These are phyloP conservation scores for Paramecium sexaurelia DNA, from an alignment of 73 alveolate species.

Conservation along the genomic window DNA sequence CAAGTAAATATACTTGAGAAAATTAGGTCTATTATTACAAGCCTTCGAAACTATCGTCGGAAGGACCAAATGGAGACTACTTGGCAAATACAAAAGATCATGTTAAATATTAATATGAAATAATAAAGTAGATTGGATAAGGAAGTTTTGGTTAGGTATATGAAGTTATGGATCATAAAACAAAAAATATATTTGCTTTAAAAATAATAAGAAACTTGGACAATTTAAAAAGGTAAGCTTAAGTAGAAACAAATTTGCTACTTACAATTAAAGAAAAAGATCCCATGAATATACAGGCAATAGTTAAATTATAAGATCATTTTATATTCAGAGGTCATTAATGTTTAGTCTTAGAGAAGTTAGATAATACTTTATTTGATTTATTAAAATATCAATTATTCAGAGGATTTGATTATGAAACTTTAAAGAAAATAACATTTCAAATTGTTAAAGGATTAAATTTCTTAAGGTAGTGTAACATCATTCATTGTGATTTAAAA, in stretches of 20 bases:
- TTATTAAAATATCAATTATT: slow-evolving; percentile 77
- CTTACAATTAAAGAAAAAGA: slow-evolving; percentile 68
- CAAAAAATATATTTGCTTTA: slow-evolving; percentile 84
- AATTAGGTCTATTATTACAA: slow-evolving; percentile 10
- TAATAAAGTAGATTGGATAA: slow-evolving; percentile 83
- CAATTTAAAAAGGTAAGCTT: slow-evolving; percentile 89
- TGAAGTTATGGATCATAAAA: slow-evolving; percentile 91
- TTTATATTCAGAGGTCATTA: slow-evolving; percentile 76
- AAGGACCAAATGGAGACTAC: slow-evolving; percentile 85
- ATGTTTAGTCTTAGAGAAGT: slow-evolving; percentile 83
- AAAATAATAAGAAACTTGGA: slow-evolving; percentile 92
- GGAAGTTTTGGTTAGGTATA: slow-evolving; percentile 97
- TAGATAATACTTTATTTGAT: slow-evolving; percentile 80
- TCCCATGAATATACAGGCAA: slow-evolving; percentile 58
- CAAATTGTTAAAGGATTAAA: slow-evolving; percentile 75
- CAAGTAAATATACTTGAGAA: background rate
- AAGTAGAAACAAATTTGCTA: slow-evolving; percentile 86
- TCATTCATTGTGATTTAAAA: slow-evolving; percentile 87
- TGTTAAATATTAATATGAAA: slow-evolving; percentile 92
- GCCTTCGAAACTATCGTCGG: background rate
- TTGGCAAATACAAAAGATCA: slow-evolving; percentile 81
- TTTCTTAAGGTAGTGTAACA: slow-evolving; percentile 65
- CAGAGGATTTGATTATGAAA: slow-evolving; percentile 78
- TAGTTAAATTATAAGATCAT: slow-evolving; percentile 69
- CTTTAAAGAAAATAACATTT: slow-evolving; percentile 74